phyloP scores from a whole-genome alignment of 2,329 filamentous ascomycete species.

The Fusarium scirpi region DNA sequence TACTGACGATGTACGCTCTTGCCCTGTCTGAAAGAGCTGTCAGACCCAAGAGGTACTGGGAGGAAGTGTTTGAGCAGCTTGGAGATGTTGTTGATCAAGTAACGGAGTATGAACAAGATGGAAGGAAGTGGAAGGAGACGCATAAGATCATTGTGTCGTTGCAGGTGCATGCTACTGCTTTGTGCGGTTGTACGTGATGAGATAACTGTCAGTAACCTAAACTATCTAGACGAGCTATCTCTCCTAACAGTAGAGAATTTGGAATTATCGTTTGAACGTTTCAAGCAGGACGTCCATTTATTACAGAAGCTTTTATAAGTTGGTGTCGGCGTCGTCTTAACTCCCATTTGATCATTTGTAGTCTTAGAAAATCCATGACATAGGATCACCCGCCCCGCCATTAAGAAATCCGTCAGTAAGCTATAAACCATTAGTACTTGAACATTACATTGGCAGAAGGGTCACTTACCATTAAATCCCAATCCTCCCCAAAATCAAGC shows the following conservation, averaged over 20 bases:
- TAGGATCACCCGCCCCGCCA: not conserved
- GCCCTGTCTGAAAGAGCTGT: not conserved
- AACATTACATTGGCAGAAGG: rapidly evolving
- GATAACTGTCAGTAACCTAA: not conserved
- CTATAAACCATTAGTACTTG: not conserved
- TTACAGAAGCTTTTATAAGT: not conserved
- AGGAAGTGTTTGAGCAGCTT: not conserved
- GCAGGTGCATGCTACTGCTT: not conserved
- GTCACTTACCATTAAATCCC: conserved; percentile 44
- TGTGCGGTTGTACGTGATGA: not conserved
- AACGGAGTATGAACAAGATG: not conserved
- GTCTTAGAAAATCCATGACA: conserved; percentile 25
- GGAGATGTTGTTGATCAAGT: not conserved
- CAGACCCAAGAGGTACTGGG: not conserved
- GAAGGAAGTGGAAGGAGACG: not conserved
- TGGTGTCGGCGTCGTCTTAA: no score
- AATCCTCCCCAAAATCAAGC: conserved; percentile 35
- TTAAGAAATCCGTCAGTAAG: conserved; percentile 27
- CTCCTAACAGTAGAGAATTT: not conserved
- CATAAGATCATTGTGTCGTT: not conserved
- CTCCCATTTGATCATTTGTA: no score
- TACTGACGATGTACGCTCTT: conserved; percentile 3
- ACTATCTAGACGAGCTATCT: not conserved
- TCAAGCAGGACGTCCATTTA: not conserved
- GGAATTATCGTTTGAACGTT: not conserved